Conservation (phyloP, 495 filamentous ascomycete species). For the Aspergillus sclerotioniger region DNA sequence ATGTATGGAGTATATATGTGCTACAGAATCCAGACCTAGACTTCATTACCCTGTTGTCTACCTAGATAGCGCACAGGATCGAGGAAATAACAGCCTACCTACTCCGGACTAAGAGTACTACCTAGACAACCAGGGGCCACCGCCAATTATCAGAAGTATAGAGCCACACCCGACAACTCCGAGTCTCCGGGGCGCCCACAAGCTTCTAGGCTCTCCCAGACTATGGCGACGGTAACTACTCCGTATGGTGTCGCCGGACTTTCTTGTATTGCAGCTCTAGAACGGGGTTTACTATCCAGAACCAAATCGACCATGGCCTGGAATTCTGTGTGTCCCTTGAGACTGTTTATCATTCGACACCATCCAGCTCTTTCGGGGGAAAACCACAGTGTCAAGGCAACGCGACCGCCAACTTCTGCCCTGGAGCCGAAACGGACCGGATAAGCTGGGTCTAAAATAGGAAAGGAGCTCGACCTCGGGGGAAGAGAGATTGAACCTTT, state of each 20-base stretch:
- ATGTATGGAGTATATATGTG: too few relatives aligned
- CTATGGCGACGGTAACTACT: slow-evolving; percentile 2
- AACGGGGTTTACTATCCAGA: neutral
- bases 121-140: neutral
- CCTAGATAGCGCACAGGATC: neutral
- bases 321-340: neutral
- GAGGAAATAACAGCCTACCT: neutral
- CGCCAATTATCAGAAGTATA: slow-evolving; percentile 2
- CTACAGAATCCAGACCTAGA: neutral
- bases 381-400: neutral
- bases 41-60: neutral
- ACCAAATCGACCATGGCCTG: neutral
- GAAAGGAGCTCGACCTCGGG: neutral
- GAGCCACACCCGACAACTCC: slow-evolving; percentile 10
- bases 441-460: neutral
- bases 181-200: slow-evolving; percentile 9
- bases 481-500: neutral
- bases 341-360: neutral
- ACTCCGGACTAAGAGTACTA: neutral
- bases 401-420: neutral
- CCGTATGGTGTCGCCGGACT: neutral
- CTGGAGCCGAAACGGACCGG: slow-evolving; percentile 1
- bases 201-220: slow-evolving; percentile 14
- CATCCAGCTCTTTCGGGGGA: neutral
- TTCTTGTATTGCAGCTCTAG: neutral